A percentile compares a stretch with the other conserved stretches of the same genome.
phyloP scores from a whole-genome alignment of 495 filamentous ascomycete genomes.

The Monascus purpureus region DNA sequence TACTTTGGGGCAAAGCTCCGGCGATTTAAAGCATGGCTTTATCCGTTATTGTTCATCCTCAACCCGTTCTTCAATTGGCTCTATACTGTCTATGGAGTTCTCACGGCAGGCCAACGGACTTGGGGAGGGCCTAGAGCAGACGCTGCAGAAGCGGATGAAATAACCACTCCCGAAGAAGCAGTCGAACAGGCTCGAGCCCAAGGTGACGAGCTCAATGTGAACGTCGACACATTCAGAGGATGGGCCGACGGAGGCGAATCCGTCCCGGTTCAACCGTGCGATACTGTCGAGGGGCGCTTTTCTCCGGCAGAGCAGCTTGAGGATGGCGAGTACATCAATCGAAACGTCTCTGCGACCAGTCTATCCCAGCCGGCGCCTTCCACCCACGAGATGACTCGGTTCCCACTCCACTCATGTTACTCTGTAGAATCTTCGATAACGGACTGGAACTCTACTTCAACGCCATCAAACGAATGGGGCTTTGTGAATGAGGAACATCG shows the following conservation, averaged over 20 bases:
- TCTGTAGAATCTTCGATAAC: slow-evolving; percentile 63
- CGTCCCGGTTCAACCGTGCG: slow-evolving; percentile 55
- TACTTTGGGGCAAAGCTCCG: slow-evolving; percentile 84
- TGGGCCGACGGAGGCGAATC: slow-evolving; percentile 41
- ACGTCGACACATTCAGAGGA: slow-evolving; percentile 78
- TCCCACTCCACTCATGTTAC: slow-evolving; percentile 42
- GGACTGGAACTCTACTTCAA: slow-evolving; percentile 44
- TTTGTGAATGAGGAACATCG: slow-evolving; percentile 70
- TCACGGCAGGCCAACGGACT: slow-evolving; percentile 88
- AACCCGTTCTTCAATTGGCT: slow-evolving; percentile 99
- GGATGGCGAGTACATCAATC: slow-evolving; percentile 36
- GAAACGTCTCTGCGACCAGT: slow-evolving; percentile 21
- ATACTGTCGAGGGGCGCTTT: slow-evolving; percentile 52
- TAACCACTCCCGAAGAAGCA: slow-evolving; percentile 70
- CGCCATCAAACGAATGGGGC: slow-evolving; percentile 69
- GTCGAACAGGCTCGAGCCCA: slow-evolving; percentile 64
- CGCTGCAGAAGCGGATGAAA: slow-evolving; percentile 65
- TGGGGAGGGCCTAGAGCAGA: slow-evolving; percentile 95
- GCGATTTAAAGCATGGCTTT: slow-evolving; percentile 86
- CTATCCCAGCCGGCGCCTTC: slow-evolving; percentile 23
- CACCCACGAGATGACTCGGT: slow-evolving; percentile 31
- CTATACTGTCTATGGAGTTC: slow-evolving; percentile 83
- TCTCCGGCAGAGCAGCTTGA: slow-evolving; percentile 26
- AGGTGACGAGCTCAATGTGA: slow-evolving; percentile 85
- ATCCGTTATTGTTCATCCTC: slow-evolving; percentile 88